A percentile compares a stretch with the other conserved stretches of the same genome.
Evolutionary conservation across 1,284 basidiomycete genomes (phyloP).

Genomic region (Cutaneotrichosporon sp.): DNA sequence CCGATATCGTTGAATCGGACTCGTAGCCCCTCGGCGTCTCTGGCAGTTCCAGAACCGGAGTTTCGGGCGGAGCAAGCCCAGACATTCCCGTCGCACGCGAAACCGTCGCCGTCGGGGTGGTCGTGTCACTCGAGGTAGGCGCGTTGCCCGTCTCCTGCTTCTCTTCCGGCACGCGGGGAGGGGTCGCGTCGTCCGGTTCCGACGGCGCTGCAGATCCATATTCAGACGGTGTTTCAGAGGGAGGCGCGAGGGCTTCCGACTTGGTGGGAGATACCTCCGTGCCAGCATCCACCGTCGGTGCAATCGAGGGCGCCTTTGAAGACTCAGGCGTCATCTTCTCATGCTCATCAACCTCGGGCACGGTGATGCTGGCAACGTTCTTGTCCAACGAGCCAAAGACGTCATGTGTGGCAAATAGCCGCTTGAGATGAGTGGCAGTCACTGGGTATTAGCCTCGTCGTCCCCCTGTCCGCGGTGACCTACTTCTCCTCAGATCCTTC

Average conservation of each 20-base stretch:
- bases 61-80: slow-evolving; percentile 11
- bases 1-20: slow-evolving; percentile 88
- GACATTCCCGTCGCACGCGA: slow-evolving; percentile 3
- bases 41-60: slow-evolving; percentile 41
- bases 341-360: slow-evolving; percentile 73
- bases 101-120: slow-evolving; percentile 15
- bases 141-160: background rate
- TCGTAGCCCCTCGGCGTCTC: slow-evolving; percentile 55
- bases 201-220: no score
- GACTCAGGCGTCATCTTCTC: slow-evolving; percentile 18
- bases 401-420: slow-evolving; percentile 53
- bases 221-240: no score
- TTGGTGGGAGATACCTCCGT: background rate
- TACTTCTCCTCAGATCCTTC: slow-evolving; percentile 46
- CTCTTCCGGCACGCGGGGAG: background rate
- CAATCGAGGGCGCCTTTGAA: background rate
- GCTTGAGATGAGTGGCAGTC: slow-evolving; percentile 50
- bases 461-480: background rate
- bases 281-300: background rate
- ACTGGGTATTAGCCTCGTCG: slow-evolving; percentile 19
- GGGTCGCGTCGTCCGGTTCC: no score
- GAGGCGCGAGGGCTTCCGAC: background rate
- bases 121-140: background rate
- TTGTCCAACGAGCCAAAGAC: slow-evolving; percentile 43
- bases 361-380: slow-evolving; percentile 53